Base-by-base conservation (phyloP, 257 asterid species). In the Nicotiana paniculata region DNA sequence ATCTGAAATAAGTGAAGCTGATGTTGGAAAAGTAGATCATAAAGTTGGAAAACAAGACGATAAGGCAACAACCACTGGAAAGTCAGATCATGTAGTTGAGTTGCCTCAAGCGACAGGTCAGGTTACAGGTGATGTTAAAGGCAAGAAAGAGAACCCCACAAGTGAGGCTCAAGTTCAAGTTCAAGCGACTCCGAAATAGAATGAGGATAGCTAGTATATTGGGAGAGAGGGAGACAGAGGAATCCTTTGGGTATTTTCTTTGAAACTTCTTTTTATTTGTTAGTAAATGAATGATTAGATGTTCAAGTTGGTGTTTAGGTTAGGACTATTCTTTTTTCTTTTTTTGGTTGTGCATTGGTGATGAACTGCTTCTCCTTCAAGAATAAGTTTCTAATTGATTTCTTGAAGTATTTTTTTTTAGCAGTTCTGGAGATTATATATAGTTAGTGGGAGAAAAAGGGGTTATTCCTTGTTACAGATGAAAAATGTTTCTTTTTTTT, bases 121-220 rank as follows among this genome's bases (percentile, higher is more conserved):
- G 33, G 64, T 61, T 33, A 17, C 54, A 77, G 72, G 85, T 28
- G 82, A n/a, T 65, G 85, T 43, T 81, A 81, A 79, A 81, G 85
- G 72, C 21, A 83, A 83, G 67, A 87, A 80, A 24, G 82, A 85
- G 30, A 37, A 48, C 64, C 80, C 30, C 58, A 77, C 83, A 63
- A 79, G 33, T 83, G 59, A 24, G 85, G 83, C 58, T 77, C 86
- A 21, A 83, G 85, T 66, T 82, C 89, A 35, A 79, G 81, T 58
- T 82, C 87, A 21, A 81, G 83, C 53, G 86, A 78, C 26, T 78
- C 82, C 3, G 65, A 84, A 35, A 7, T 68, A 24, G 85, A 74
- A 77, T 74, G 72, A 64, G 82, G 64, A 66, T 66, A 58, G 12
- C 24, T 61, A 72, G 59, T 33, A 51, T 13, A 74, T 9, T 35